phyloP scores from a whole-genome alignment of 805 yeast genomes.

The Torulaspora microellipsoides region DNA sequence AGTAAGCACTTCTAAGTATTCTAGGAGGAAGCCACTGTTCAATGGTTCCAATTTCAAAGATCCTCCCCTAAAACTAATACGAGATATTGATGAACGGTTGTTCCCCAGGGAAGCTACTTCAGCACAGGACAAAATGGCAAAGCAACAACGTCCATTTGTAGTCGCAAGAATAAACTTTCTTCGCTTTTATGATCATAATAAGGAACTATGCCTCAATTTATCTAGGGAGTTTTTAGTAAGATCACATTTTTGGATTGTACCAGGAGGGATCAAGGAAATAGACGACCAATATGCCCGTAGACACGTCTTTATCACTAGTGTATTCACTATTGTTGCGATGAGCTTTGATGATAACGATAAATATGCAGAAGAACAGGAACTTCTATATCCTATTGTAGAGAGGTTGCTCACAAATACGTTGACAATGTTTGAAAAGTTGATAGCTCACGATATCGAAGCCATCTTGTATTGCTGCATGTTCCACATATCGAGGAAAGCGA shows the following conservation, averaged over 20 bases:
- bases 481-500: constrained; percentile 50
- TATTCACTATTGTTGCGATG: constrained; percentile 51
- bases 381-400: constrained; percentile 45
- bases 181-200: constrained; percentile 43
- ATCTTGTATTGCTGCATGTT: constrained; percentile 51
- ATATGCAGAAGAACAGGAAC: constrained; percentile 45
- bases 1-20: not conserved
- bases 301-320: constrained; percentile 53
- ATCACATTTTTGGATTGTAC: constrained; percentile 59
- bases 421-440: constrained; percentile 46
- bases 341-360: constrained; percentile 50
- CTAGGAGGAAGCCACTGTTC: constrained; percentile 1
- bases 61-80: constrained; percentile 37
- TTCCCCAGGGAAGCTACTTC: constrained; percentile 34
- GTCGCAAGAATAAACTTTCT: constrained; percentile 43
- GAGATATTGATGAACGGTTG: constrained; percentile 37
- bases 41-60: constrained; percentile 26
- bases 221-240: constrained; percentile 46
- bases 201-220: constrained; percentile 41
- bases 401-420: constrained; percentile 46
- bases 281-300: constrained; percentile 42
- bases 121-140: constrained; percentile 26
- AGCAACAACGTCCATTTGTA: constrained; percentile 35
- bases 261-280: constrained; percentile 53
- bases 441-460: constrained; percentile 59